A percentile compares a stretch with the other conserved stretches of the same genome.
Evolutionary conservation across 495 filamentous ascomycete genomes (phyloP).

Genomic region (Penicillium riverlandense): DNA sequence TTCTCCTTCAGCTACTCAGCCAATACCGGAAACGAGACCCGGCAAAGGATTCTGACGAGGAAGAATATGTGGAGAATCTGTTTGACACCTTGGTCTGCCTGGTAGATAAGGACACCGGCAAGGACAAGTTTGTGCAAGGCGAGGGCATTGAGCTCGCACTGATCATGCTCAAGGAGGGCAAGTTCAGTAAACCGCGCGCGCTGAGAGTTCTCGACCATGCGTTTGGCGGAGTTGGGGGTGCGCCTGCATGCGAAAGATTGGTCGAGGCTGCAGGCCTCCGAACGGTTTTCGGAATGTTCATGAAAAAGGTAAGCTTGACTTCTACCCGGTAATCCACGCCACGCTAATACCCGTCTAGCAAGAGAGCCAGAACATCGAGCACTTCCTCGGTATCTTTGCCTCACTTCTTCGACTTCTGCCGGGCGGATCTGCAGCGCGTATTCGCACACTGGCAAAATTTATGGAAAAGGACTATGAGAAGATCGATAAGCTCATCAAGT

Average conservation of each 20-base stretch:
- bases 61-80: constrained; percentile 89
- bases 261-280: constrained; percentile 84
- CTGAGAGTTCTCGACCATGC: constrained; percentile 83
- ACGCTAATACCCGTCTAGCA: constrained; percentile 33
- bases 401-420: constrained; percentile 76
- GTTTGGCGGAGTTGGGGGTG: constrained; percentile 46
- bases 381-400: constrained; percentile 83
- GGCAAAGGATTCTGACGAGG: constrained; percentile 76
- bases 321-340: neutral
- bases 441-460: constrained; percentile 87
- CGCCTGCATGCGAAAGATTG: constrained; percentile 60
- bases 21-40: constrained; percentile 90
- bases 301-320: constrained; percentile 59
- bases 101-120: constrained; percentile 68
- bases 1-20: constrained; percentile 73
- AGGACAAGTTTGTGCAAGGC: constrained; percentile 75
- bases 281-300: constrained; percentile 78
- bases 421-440: constrained; percentile 68
- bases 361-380: constrained; percentile 66
- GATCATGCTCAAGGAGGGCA: constrained; percentile 81
- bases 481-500: constrained; percentile 56
- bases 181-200: constrained; percentile 69
- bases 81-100: constrained; percentile 80
- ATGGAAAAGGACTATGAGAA: constrained; percentile 92
- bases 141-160: constrained; percentile 89